phyloP scores from a whole-genome alignment of 352 stramenopile species.

The Phytophthora uliginosa region DNA sequence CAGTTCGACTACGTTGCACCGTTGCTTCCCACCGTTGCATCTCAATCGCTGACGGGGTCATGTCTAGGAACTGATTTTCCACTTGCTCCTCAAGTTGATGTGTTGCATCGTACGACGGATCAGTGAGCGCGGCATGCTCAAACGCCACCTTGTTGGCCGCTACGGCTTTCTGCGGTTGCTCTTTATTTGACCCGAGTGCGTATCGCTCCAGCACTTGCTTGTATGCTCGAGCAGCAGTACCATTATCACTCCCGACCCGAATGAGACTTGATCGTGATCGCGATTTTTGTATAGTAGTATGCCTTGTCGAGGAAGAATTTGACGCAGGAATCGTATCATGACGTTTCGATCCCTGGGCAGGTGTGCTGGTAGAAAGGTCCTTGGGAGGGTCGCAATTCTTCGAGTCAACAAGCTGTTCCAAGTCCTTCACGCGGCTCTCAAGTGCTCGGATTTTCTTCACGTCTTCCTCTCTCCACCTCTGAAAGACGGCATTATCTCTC shows the following conservation, averaged over 20 bases:
- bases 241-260: constrained; percentile 7
- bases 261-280: constrained; percentile 33
- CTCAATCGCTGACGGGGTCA: neutral
- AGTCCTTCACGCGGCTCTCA: constrained; percentile 53
- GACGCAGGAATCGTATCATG: constrained; percentile 4
- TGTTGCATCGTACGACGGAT: constrained; percentile 4
- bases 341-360: constrained; percentile 10
- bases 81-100: constrained; percentile 16
- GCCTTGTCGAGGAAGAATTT: constrained; percentile 4
- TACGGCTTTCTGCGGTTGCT: neutral
- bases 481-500: constrained; percentile 72
- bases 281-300: constrained; percentile 18
- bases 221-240: constrained; percentile 29
- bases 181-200: constrained; percentile 36
- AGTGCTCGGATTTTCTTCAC: constrained; percentile 60
- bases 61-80: neutral
- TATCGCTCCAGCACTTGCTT: constrained; percentile 57
- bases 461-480: constrained; percentile 73
- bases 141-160: neutral
- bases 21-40: constrained; percentile 1
- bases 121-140: neutral
- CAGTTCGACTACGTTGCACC: neutral
- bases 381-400: neutral
- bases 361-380: neutral
- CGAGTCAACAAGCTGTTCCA: constrained; percentile 34